These are phyloP conservation scores for Arabidopsis arenosa DNA, from an alignment of 345 rosid genomes.

Conservation along the genomic window DNA sequence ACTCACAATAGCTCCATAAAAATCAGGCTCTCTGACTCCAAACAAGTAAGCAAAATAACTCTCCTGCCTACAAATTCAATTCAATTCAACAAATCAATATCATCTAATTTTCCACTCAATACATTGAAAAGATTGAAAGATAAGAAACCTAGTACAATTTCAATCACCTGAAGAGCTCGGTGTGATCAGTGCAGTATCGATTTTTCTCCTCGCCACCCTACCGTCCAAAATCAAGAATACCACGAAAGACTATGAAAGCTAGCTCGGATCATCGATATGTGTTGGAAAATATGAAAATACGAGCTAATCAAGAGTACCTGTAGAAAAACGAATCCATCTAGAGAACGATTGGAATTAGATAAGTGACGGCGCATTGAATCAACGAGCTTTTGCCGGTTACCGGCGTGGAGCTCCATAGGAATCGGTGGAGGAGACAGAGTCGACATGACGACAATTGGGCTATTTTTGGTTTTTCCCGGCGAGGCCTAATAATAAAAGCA, in stretches of 20 bases:
- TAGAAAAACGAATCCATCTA: slow-evolving; percentile 73
- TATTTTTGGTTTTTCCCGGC: background rate
- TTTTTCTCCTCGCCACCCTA: slow-evolving; percentile 90
- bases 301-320: slow-evolving; percentile 52
- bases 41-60: slow-evolving; percentile 93
- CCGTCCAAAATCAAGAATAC: background rate
- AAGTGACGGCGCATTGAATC: slow-evolving; percentile 60
- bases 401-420: slow-evolving; percentile 71
- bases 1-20: slow-evolving; percentile 90
- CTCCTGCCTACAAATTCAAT: slow-evolving; percentile 62
- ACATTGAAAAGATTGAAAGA: background rate
- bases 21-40: slow-evolving; percentile 89
- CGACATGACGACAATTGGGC: slow-evolving; percentile 39
- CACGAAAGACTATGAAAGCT: background rate
- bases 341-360: slow-evolving; percentile 54
- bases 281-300: background rate
- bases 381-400: slow-evolving; percentile 73
- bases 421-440: slow-evolving; percentile 70
- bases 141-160: slow-evolving; percentile 10
- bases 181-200: slow-evolving; percentile 91
- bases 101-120: background rate
- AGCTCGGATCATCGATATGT: slow-evolving; percentile 17
- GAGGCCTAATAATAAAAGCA: background rate
- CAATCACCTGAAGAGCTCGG: slow-evolving; percentile 77
- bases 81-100: background rate